Evolutionary conservation across 2,329 filamentous ascomycete species (phyloP).

Genomic region (Alternaria consortialis): DNA sequence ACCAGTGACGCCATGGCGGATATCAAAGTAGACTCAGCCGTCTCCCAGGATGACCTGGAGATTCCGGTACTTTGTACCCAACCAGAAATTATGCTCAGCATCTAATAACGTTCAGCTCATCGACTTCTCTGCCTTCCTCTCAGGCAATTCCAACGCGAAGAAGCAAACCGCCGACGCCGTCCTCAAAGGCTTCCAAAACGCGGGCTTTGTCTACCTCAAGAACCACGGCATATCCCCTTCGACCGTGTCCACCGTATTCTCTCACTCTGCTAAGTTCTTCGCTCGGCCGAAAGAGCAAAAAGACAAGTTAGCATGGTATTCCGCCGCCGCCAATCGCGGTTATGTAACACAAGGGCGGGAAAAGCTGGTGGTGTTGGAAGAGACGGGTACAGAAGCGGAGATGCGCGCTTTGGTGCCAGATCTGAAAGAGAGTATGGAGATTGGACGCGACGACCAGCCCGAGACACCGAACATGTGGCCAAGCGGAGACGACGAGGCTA

Average conservation of each 20-base stretch:
- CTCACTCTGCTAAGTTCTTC: conserved; percentile 52
- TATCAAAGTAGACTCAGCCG: conserved; percentile 45
- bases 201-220: conserved; percentile 88
- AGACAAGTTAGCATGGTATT: conserved; percentile 53
- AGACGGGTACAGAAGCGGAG: conserved; percentile 47
- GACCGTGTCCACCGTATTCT: conserved; percentile 69
- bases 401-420: conserved; percentile 51
- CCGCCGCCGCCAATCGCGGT: conserved; percentile 59
- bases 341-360: conserved; percentile 58
- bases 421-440: conserved; percentile 68
- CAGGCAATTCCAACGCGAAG: conserved; percentile 68
- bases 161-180: conserved; percentile 74
- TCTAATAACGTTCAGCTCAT: conserved; percentile 66
- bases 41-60: conserved; percentile 51
- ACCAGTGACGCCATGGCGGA: conserved; percentile 24
- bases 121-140: conserved; percentile 78
- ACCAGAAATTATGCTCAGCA: background rate
- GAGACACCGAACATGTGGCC: conserved; percentile 83
- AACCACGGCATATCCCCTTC: conserved; percentile 75
- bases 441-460: conserved; percentile 67
- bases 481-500: conserved; percentile 60
- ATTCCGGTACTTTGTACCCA: conserved; percentile 43
- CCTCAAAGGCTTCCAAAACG: conserved; percentile 80
- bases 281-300: conserved; percentile 50
- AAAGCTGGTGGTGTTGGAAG: conserved; percentile 50